phyloP scores from a whole-genome alignment of 1,139 yeast genomes.

The Debaryomyces udenii region DNA sequence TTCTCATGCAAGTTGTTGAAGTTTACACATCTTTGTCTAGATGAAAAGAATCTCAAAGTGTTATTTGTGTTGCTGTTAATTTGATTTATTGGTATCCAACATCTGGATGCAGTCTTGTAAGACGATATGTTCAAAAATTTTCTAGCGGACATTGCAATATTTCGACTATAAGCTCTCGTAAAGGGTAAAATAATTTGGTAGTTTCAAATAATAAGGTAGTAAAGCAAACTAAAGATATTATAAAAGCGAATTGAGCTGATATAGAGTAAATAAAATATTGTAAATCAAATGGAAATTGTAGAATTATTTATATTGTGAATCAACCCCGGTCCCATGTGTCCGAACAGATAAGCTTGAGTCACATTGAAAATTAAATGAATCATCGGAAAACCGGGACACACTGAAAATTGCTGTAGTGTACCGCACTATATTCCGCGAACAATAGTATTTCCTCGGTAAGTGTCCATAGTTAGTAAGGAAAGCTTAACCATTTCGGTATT shows the following conservation, averaged over 20 bases:
- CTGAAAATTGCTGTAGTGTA: neutral
- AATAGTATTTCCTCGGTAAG: too few species aligned
- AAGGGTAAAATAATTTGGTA: too few species aligned
- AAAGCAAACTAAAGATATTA: too few species aligned
- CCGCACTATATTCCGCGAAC: too few species aligned
- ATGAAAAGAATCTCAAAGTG: constrained; percentile 34
- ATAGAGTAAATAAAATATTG: too few species aligned
- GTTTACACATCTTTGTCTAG: constrained; percentile 42
- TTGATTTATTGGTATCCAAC: constrained; percentile 43
- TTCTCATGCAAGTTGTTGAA: constrained; percentile 39
- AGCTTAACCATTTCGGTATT: too few species aligned
- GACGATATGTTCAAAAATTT: constrained; percentile 40
- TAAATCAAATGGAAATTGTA: too few species aligned
- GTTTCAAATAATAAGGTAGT: too few species aligned
- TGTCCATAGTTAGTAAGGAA: too few species aligned
- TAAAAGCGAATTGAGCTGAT: too few species aligned
- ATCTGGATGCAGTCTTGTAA: constrained; percentile 48
- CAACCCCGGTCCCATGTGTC: constrained; percentile 1
- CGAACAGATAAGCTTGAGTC: neutral
- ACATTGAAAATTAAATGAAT: neutral
- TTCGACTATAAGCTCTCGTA: too few species aligned
- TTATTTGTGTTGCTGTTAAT: constrained; percentile 12
- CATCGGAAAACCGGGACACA: neutral
- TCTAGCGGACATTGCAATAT: constrained; percentile 27
- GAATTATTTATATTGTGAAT: neutral